Evolutionary conservation across 768 basidiomycete species (phyloP).

Genomic region (Amanita pseudoporphyria): DNA sequence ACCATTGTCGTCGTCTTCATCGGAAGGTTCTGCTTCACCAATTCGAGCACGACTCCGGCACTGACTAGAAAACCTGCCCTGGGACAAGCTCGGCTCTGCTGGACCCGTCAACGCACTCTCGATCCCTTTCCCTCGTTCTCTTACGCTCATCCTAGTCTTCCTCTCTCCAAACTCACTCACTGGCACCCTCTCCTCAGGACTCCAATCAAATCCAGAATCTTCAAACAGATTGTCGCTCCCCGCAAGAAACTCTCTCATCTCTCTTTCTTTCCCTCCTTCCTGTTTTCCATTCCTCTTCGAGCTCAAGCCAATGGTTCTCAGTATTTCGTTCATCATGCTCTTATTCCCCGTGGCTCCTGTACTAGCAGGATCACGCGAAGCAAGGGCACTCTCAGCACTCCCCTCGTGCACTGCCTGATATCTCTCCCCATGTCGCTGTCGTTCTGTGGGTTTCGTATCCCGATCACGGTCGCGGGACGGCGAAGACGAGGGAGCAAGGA

Average conservation of each 20-base stretch:
- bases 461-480: constrained; percentile 6
- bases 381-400: constrained; percentile 59
- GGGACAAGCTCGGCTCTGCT: neutral
- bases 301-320: constrained; percentile 62
- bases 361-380: constrained; percentile 23
- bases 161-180: constrained; percentile 20
- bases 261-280: constrained; percentile 8
- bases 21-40: constrained; percentile 11
- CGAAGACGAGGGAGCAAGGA: constrained; percentile 3
- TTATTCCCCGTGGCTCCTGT: constrained; percentile 21
- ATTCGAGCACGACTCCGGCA: constrained; percentile 10
- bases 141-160: constrained; percentile 12
- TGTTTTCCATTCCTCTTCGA: constrained; percentile 20
- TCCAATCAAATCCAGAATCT: constrained; percentile 21
- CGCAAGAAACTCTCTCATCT: neutral
- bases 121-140: no score
- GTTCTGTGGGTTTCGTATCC: neutral
- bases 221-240: constrained; percentile 17
- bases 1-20: constrained; percentile 7
- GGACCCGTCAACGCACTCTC: neutral
- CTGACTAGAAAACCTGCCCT: constrained; percentile 1
- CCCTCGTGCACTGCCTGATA: constrained; percentile 53
- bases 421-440: no score
- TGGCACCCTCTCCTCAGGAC: constrained; percentile 17
- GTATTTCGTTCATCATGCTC: constrained; percentile 55